Conservation (phyloP, 2,329 filamentous ascomycete genomes). For the Sporothrix schenckii region DNA sequence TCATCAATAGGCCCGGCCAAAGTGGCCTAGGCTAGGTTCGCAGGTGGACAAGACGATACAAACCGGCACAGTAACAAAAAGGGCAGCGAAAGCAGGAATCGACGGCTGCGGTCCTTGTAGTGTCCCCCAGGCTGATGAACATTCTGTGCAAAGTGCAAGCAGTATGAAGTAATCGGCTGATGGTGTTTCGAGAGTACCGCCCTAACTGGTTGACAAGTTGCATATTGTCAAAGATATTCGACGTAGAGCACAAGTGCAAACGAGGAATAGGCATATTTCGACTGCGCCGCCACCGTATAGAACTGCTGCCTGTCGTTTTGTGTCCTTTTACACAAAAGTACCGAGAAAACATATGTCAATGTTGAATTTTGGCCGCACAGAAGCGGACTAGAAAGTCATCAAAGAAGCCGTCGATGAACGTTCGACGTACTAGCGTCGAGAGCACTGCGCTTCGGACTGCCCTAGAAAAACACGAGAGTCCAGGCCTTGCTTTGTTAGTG, state of each 20-base stretch:
- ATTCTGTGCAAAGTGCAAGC: neutral
- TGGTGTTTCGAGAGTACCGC: neutral
- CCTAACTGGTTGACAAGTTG: neutral
- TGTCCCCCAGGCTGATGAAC: neutral
- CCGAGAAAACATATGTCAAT: neutral
- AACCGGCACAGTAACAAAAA: neutral
- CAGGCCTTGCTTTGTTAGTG: constrained; percentile 4
- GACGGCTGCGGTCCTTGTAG: neutral
- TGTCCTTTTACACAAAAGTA: neutral
- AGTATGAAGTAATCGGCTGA: neutral
- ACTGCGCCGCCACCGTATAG: neutral
- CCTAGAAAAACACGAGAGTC: neutral
- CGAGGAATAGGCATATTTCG: neutral
- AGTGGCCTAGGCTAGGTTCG: neutral
- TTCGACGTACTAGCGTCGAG: neutral
- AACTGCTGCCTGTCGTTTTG: neutral
- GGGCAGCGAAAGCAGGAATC: neutral
- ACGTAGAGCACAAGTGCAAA: neutral
- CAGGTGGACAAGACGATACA: neutral
- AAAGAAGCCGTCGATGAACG: neutral
- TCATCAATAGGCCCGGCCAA: neutral
- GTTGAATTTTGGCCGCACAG: neutral
- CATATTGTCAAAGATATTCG: neutral
- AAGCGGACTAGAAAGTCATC: neutral
- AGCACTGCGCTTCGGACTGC: constrained; percentile 1